phyloP scores from a whole-genome alignment of 2,329 filamentous ascomycete genomes.

The Claviceps africana region DNA sequence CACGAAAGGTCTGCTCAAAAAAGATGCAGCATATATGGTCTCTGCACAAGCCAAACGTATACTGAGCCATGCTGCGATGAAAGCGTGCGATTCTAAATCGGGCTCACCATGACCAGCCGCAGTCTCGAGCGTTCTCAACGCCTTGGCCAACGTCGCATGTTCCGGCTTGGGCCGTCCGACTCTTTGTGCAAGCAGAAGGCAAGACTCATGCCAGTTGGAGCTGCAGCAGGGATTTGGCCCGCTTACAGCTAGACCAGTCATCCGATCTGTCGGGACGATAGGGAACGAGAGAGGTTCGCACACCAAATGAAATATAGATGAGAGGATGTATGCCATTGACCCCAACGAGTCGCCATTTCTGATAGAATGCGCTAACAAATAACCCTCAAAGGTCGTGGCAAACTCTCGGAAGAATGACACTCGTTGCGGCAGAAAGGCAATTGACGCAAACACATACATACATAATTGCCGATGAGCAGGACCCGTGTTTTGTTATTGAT shows the following conservation, averaged over 20 bases:
- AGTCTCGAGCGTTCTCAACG: neutral
- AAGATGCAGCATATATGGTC: neutral
- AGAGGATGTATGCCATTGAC: neutral
- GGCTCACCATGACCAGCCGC: neutral
- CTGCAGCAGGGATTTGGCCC: slow-evolving; percentile 5
- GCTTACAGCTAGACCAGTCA: slow-evolving; percentile 4
- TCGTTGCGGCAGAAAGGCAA: neutral
- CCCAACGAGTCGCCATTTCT: neutral
- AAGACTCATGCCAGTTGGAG: neutral
- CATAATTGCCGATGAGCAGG: no score
- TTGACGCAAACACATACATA: neutral
- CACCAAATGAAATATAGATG: neutral
- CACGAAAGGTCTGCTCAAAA: neutral
- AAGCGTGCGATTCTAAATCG: neutral
- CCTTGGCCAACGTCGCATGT: neutral
- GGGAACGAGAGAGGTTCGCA: neutral
- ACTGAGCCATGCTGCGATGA: neutral
- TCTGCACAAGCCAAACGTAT: neutral
- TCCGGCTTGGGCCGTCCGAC: neutral
- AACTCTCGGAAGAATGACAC: neutral
- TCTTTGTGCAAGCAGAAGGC: neutral
- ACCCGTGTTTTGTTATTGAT: neutral
- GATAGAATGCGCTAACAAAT: neutral
- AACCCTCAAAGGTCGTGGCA: neutral
- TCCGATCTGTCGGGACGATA: slow-evolving; percentile 6